Evolutionary conservation across 257 asterid genomes (phyloP).

Genomic region (Fraxinus pennsylvanica): DNA sequence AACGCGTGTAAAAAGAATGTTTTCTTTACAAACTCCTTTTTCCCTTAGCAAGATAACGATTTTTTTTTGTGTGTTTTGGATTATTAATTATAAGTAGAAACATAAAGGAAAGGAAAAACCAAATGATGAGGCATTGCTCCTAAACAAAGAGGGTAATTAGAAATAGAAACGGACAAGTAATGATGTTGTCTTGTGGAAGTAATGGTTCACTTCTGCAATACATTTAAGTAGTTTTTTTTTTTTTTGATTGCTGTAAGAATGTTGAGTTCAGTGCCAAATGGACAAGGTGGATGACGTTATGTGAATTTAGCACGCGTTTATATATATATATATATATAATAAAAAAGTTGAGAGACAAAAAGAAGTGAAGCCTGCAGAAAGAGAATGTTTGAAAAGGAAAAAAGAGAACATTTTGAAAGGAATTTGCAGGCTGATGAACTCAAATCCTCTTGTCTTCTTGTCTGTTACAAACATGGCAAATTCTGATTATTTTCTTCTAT

Average conservation of each 20-base stretch:
- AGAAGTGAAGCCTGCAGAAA: slow-evolving; percentile 28
- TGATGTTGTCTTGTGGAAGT: slow-evolving; percentile 43
- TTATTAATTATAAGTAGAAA: slow-evolving; percentile 15
- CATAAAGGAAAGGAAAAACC: slow-evolving; percentile 7
- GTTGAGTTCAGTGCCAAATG: slow-evolving; percentile 12
- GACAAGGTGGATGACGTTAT: slow-evolving; percentile 22
- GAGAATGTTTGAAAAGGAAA: slow-evolving; percentile 5
- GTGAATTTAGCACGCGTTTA: slow-evolving; percentile 45
- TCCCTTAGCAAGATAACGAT: neutral
- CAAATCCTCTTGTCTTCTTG: slow-evolving; percentile 56
- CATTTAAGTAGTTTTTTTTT: neutral
- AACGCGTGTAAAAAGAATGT: slow-evolving; percentile 39
- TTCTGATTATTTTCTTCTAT: slow-evolving; percentile 25
- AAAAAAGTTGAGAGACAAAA: slow-evolving; percentile 1
- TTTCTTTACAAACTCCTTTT: neutral
- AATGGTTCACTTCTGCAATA: neutral
- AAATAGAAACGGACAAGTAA: slow-evolving; percentile 48
- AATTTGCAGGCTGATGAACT: slow-evolving; percentile 22
- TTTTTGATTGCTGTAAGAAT: neutral
- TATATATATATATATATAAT: neutral
- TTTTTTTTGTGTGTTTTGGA: neutral
- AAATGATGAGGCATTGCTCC: slow-evolving; percentile 26
- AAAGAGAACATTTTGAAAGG: slow-evolving; percentile 19
- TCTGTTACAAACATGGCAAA: slow-evolving; percentile 42
- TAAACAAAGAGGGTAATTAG: slow-evolving; percentile 26